A percentile compares a stretch with the other conserved stretches of the same genome.
phyloP scores from a whole-genome alignment of 1,284 basidiomycete species.

The Hemileia vastatrix region DNA sequence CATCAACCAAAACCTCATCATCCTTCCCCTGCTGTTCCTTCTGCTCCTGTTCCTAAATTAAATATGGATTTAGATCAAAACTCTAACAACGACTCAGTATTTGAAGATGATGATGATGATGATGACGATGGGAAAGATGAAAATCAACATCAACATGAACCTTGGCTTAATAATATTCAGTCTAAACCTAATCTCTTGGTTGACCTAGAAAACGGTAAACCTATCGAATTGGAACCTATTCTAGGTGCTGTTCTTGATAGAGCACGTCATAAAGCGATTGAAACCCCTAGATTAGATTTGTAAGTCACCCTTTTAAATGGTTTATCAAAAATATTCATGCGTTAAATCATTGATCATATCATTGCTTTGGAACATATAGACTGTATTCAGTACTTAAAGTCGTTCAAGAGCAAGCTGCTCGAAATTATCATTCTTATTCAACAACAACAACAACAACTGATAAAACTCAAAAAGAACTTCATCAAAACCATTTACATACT shows the following conservation, averaged over 20 bases:
- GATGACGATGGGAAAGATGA: not conserved
- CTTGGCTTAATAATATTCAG: no score
- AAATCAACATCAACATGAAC: not conserved
- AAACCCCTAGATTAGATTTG: conserved; percentile 20
- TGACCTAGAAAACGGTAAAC: conserved; percentile 17
- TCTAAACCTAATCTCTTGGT: conserved; percentile 20
- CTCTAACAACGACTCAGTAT: not conserved
- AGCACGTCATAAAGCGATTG: conserved; percentile 15
- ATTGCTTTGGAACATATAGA: not conserved
- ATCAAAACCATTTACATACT: conserved; percentile 15
- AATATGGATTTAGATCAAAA: conserved; percentile 7
- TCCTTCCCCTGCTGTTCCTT: no score
- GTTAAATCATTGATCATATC: not conserved
- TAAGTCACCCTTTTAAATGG: not conserved
- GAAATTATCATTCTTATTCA: no score
- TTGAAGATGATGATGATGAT: not conserved
- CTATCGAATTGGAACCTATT: conserved; percentile 20
- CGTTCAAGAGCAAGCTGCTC: conserved; percentile 12
- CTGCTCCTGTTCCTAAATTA: not conserved
- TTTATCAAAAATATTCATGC: not conserved
- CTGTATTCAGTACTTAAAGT: conserved; percentile 21
- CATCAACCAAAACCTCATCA: conserved; percentile 4
- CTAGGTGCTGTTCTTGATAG: conserved; percentile 17
- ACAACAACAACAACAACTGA: conserved; percentile 7
- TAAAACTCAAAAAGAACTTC: conserved; percentile 11